These are phyloP conservation scores for Picea glauca DNA, from an alignment of 75 land plant genomes.

Conservation along the genomic window DNA sequence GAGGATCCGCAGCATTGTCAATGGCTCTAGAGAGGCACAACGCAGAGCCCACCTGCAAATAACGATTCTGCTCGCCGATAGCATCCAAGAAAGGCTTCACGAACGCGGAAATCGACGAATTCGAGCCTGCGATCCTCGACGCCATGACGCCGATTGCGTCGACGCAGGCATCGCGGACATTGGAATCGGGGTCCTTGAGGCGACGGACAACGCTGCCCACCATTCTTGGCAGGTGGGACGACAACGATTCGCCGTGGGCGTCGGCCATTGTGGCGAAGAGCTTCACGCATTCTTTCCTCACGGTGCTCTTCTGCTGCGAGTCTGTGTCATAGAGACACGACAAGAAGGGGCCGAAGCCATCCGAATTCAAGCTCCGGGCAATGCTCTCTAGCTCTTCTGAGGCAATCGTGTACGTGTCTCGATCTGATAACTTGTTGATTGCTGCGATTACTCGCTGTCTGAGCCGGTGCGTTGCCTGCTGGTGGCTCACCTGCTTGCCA, in stretches of 20 bases:
- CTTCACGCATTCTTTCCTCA: constrained; percentile 67
- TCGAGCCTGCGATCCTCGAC: constrained; percentile 15
- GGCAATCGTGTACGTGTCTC: constrained; percentile 76
- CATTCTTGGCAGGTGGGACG: constrained; percentile 62
- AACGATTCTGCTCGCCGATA: constrained; percentile 62
- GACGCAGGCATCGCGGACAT: constrained; percentile 80
- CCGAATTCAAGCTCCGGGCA: constrained; percentile 47
- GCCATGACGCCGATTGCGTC: constrained; percentile 58
- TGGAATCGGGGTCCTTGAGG: constrained; percentile 80
- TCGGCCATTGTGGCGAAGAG: constrained; percentile 47
- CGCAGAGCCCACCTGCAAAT: constrained; percentile 65
- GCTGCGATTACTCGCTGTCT: constrained; percentile 49
- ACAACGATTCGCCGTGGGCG: constrained; percentile 51
- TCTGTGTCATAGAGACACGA: constrained; percentile 64
- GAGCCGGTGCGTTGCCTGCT: constrained; percentile 37
- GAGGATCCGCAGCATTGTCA: constrained; percentile 48
- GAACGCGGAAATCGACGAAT: constrained; percentile 36
- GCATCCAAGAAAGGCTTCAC: constrained; percentile 67
- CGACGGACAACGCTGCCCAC: constrained; percentile 54
- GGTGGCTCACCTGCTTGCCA: constrained; percentile 10
- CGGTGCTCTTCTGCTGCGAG: constrained; percentile 63
- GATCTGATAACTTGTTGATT: constrained; percentile 84
- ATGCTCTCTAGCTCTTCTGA: constrained; percentile 64
- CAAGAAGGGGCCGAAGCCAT: constrained; percentile 58
- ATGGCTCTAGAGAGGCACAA: constrained; percentile 72